Percentiles rank a stretch among this genome's conserved stretches.
Evolutionary conservation across 2,329 filamentous ascomycete species (phyloP).

Genomic region (Colletotrichum eleusines): DNA sequence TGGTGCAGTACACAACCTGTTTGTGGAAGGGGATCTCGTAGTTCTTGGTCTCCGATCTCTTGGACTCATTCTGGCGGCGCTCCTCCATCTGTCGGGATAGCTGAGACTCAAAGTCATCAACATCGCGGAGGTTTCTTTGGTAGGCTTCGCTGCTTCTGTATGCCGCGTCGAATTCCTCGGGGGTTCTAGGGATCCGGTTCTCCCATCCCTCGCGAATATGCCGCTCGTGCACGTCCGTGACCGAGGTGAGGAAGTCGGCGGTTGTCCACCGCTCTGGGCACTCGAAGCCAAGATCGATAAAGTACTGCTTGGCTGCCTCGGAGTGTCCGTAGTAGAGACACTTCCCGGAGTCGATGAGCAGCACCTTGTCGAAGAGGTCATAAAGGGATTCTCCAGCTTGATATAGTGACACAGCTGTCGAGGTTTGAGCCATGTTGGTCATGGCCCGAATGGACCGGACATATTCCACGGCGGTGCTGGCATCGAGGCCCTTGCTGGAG

Average conservation of each 20-base stretch:
- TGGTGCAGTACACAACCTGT: conserved; percentile 61
- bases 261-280: conserved; percentile 79
- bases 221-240: conserved; percentile 73
- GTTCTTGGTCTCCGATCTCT: conserved; percentile 60
- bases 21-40: conserved; percentile 64
- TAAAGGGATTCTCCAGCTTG: conserved; percentile 68
- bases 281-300: conserved; percentile 77
- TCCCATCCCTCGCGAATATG: conserved; percentile 53
- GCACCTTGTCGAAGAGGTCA: conserved; percentile 74
- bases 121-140: conserved; percentile 58
- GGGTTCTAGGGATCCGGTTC: conserved; percentile 68
- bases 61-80: conserved; percentile 52
- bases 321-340: conserved; percentile 79
- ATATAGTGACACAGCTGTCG: conserved; percentile 75
- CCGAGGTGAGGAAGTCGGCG: conserved; percentile 81
- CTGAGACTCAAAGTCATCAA: conserved; percentile 65
- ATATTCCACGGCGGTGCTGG: conserved; percentile 75
- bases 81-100: conserved; percentile 60
- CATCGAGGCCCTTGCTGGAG: conserved; percentile 73
- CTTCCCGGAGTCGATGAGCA: conserved; percentile 75
- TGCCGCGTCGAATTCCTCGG: conserved; percentile 70
- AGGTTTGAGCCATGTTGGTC: conserved; percentile 71
- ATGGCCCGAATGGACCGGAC: conserved; percentile 73
- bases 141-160: conserved; percentile 62
- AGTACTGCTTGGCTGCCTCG: conserved; percentile 74